Evolutionary conservation across 1,284 basidiomycete genomes (phyloP).

Genomic region (Vanrija sp.): DNA sequence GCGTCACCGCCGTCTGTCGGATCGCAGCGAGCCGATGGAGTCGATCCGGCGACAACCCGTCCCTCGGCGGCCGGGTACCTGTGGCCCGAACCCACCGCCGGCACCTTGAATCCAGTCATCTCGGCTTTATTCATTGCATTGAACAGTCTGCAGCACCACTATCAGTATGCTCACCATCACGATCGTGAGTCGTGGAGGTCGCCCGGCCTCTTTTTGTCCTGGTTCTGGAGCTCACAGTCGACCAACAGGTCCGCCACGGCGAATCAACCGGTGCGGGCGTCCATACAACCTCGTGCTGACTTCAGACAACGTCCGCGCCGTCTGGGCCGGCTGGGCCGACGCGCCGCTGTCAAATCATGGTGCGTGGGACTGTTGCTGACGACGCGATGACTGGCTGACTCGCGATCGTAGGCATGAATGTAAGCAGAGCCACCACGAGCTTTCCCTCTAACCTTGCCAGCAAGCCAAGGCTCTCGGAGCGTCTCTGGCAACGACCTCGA

Average conservation of each 20-base stretch:
- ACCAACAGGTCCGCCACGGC: slow-evolving; percentile 65
- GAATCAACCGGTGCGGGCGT: slow-evolving; percentile 64
- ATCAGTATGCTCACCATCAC: slow-evolving; percentile 49
- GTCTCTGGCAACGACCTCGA: slow-evolving; percentile 57
- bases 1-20: too few species aligned
- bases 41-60: too few species aligned
- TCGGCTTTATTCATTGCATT: background rate
- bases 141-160: background rate
- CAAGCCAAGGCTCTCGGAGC: slow-evolving; percentile 76
- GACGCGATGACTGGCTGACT: slow-evolving; percentile 5
- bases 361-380: slow-evolving; percentile 50
- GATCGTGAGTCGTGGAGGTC: slow-evolving; percentile 34
- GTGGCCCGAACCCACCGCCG: background rate
- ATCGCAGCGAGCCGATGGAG: too few species aligned
- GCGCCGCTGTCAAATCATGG: slow-evolving; percentile 78
- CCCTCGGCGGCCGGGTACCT: too few species aligned
- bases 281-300: background rate
- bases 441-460: slow-evolving; percentile 45
- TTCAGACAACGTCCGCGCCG: slow-evolving; percentile 47
- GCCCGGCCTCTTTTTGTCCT: background rate
- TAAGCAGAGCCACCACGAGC: slow-evolving; percentile 28
- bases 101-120: background rate
- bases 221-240: background rate
- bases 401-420: slow-evolving; percentile 59
- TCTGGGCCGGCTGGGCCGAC: slow-evolving; percentile 82